A percentile compares a stretch with the other conserved stretches of the same genome.
These are phyloP conservation scores for Aphanomyces stellatus DNA, from an alignment of 352 stramenopile genomes.

Conservation along the genomic window DNA sequence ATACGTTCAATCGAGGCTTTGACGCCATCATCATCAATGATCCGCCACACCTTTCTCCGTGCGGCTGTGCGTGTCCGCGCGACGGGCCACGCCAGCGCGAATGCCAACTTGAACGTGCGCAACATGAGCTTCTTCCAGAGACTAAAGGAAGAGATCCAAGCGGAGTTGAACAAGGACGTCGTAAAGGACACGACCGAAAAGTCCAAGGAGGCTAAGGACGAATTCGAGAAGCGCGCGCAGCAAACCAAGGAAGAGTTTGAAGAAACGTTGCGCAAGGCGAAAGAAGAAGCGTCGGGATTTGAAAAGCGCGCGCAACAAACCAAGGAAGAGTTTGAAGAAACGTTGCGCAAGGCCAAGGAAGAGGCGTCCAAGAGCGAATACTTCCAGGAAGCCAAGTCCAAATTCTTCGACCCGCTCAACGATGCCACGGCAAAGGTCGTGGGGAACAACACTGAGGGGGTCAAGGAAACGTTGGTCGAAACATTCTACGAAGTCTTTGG, in stretches of 20 bases:
- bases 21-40: not conserved
- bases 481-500: constrained; percentile 66
- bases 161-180: constrained; percentile 70
- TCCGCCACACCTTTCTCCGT: constrained; percentile 1
- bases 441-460: constrained; percentile 45
- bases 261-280: constrained; percentile 31
- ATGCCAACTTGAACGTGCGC: constrained; percentile 17
- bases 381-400: constrained; percentile 46
- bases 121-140: constrained; percentile 67
- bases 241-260: constrained; percentile 26
- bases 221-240: constrained; percentile 19
- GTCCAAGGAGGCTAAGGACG: constrained; percentile 24
- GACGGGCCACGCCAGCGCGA: not conserved
- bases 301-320: constrained; percentile 24
- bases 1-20: not conserved
- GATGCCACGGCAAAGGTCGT: constrained; percentile 46
- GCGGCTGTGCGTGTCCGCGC: not conserved
- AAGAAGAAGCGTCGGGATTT: constrained; percentile 16
- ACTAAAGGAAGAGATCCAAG: constrained; percentile 72
- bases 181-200: constrained; percentile 57
- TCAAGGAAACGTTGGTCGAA: constrained; percentile 15
- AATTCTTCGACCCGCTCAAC: constrained; percentile 43
- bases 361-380: constrained; percentile 18
- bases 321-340: constrained; percentile 26
- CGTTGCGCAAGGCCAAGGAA: constrained; percentile 38